Evolutionary conservation across 805 yeast genomes (phyloP), one percentile per base, ranked within the genome.

Genomic region (Candida tallmaniae): DNA sequence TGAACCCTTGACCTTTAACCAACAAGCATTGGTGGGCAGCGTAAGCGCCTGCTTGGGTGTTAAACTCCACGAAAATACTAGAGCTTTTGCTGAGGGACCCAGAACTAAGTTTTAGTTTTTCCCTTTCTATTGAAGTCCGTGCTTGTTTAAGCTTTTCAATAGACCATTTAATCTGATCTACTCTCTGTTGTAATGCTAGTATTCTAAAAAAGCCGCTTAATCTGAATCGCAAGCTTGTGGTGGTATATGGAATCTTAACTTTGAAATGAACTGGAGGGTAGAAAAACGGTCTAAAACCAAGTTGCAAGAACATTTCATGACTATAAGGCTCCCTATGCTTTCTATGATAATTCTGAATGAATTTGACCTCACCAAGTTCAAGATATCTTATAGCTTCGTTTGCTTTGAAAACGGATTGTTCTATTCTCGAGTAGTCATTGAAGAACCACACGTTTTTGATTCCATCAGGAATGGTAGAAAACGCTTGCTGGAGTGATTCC

Each of bases 41-140:
- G 40, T 78, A 77, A 0, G 89, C 80, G 1, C 79, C 73, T 3
- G 65, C 47, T 22, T 73, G 74, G 5, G 68, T 62, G 21, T 69
- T 62, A 52, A 88, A 87, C 45, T 74, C 74, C 13, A 88, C 60
- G 42, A 88, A 81, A 0, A 76, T 74, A 38, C 73, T 76, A 32
- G 66, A 65, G 37, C 47, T 44, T 22, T 51, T 56, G 6, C 31
- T 38, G 21, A 53, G 50, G 17, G 46, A 38, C 10, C 46, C 59
- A 6, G 48, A 38, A 1, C 49, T 28, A 21, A 49, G 31, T 3
- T 29, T 21, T 11, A 28, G 27, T 38, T 53, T 54, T 39, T 44
- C 48, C 16, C 23, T 33, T 11, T 54, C 60, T 5, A 59, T 41
- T n/a, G 14, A 18, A 18, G 30, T 17, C 22, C 42, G 45, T 15